phyloP scores from a whole-genome alignment of 2,329 filamentous ascomycete species.

The Paecilomyces sp. region DNA sequence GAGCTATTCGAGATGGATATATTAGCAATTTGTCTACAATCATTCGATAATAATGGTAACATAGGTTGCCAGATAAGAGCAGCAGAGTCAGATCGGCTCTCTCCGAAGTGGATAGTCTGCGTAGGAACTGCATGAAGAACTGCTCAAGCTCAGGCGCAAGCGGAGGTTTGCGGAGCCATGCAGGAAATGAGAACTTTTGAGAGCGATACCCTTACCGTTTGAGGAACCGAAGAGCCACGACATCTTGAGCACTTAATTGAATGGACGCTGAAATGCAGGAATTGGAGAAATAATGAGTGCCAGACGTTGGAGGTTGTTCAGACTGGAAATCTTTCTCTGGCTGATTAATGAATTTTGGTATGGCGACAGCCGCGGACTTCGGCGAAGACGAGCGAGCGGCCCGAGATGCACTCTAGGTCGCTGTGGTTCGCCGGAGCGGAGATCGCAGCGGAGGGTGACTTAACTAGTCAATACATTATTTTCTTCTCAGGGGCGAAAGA shows the following conservation, averaged over 20 bases:
- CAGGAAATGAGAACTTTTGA: conserved; percentile 1
- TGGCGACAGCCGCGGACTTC: background rate
- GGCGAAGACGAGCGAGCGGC: background rate
- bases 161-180: background rate
- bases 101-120: background rate
- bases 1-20: background rate
- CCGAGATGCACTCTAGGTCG: conserved; percentile 12
- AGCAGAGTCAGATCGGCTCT: background rate
- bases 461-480: conserved; percentile 8
- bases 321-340: background rate
- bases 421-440: conserved; percentile 12
- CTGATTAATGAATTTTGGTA: conserved; percentile 13
- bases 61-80: background rate
- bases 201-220: conserved; percentile 16
- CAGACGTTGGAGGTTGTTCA: background rate
- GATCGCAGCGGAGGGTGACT: conserved; percentile 1
- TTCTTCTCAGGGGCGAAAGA: conserved; percentile 3
- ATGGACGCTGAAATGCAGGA: background rate
- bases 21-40: background rate
- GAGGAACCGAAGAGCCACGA: conserved; percentile 31
- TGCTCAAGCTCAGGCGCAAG: background rate
- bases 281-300: background rate
- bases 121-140: background rate
- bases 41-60: background rate
- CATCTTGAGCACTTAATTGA: conserved; percentile 12